A percentile compares a stretch with the other conserved stretches of the same genome.
Evolutionary conservation across 305 asterid genomes (phyloP).

Genomic region (Fraxinus xanthoxyloides): DNA sequence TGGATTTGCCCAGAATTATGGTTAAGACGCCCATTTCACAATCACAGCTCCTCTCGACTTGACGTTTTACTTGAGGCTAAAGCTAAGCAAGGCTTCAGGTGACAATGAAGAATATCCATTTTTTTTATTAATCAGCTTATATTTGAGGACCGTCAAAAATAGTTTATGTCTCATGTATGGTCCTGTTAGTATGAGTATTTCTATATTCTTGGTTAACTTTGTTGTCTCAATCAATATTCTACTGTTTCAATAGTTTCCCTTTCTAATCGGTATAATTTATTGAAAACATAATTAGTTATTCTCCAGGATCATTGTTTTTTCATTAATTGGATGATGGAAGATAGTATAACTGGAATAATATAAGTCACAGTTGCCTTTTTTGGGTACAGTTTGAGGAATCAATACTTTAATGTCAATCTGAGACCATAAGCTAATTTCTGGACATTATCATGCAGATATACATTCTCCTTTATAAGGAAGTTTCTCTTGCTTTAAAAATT

Average conservation of each 20-base stretch:
- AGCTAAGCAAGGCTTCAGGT: slow-evolving; percentile 96
- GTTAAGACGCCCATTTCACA: slow-evolving; percentile 76
- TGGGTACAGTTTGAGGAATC: not conserved
- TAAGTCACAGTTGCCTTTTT: not conserved
- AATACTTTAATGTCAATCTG: not conserved
- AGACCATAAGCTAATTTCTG: not conserved
- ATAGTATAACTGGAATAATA: not conserved
- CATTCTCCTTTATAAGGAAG: slow-evolving; percentile 96
- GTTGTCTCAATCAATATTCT: slow-evolving; percentile 10
- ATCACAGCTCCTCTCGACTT: slow-evolving; percentile 68
- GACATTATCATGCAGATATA: slow-evolving; percentile 54
- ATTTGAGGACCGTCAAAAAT: not conserved
- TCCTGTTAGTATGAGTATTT: not conserved
- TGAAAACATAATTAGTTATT: not conserved
- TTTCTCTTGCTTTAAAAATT: slow-evolving; percentile 85
- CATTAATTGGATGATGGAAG: not conserved
- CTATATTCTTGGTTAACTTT: slow-evolving; percentile 8
- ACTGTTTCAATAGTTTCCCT: not conserved
- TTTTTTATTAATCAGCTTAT: slow-evolving; percentile 1
- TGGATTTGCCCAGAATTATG: slow-evolving; percentile 97
- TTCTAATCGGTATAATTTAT: not conserved
- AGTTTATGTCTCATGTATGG: not conserved
- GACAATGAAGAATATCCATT: not conserved
- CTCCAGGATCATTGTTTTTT: not conserved
- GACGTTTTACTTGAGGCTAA: slow-evolving; percentile 79